phyloP scores from a whole-genome alignment of 2,329 filamentous ascomycete genomes.

The Aspergillus thermomutatus region DNA sequence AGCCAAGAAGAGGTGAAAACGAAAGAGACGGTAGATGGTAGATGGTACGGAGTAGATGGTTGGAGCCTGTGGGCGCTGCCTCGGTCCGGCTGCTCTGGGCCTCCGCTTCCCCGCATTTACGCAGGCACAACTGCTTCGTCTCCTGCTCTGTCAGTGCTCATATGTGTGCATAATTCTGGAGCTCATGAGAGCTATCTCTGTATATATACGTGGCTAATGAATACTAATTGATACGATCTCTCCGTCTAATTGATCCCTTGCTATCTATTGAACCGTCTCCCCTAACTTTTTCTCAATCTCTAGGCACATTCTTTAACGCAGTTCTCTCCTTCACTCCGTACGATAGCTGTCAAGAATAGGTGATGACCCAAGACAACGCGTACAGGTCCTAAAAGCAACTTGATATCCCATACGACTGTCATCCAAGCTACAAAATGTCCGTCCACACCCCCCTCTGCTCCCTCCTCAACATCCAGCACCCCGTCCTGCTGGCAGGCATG shows the following conservation, averaged over 20 bases:
- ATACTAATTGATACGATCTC: neutral
- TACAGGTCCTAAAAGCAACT: neutral
- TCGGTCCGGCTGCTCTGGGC: neutral
- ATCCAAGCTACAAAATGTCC: constrained; percentile 33
- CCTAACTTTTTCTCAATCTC: neutral
- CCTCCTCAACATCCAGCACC: constrained; percentile 80
- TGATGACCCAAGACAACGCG: neutral
- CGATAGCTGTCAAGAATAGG: neutral
- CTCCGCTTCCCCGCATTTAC: constrained; percentile 13
- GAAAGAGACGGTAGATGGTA: neutral
- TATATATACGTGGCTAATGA: neutral
- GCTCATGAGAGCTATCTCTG: neutral
- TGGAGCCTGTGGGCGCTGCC: neutral
- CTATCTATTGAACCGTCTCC: neutral
- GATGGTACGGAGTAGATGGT: too few species aligned
- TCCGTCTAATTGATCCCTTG: neutral
- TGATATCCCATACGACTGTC: neutral
- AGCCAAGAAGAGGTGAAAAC: too few species aligned
- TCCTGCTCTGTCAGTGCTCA: neutral
- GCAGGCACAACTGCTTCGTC: neutral
- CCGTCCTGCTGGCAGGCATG: constrained; percentile 92
- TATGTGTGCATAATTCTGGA: neutral
- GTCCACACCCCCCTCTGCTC: constrained; percentile 74
- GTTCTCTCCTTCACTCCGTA: neutral
- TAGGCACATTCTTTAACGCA: neutral